Evolutionary conservation across 495 filamentous ascomycete genomes (phyloP).

Genomic region (Hypoxylon lenormandii): DNA sequence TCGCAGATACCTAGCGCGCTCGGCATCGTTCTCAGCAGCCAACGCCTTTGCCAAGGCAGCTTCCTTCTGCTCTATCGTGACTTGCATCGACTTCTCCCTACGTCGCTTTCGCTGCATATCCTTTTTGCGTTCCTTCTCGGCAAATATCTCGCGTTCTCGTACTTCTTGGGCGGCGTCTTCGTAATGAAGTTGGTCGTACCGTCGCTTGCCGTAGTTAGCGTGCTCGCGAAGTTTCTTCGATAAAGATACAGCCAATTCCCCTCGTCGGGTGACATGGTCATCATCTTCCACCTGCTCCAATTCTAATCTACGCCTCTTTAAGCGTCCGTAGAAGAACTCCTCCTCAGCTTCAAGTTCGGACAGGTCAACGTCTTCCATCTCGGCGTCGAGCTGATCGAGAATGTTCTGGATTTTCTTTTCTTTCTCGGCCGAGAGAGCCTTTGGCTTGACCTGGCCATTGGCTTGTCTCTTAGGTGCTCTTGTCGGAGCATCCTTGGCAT

Average conservation of each 20-base stretch:
- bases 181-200: conserved; percentile 63
- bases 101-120: conserved; percentile 98
- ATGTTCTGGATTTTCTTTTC: conserved; percentile 74
- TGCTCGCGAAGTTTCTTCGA: conserved; percentile 59
- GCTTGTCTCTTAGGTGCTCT: conserved; percentile 64
- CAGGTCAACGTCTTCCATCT: conserved; percentile 74
- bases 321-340: conserved; percentile 64
- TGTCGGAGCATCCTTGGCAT: conserved; percentile 60
- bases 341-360: conserved; percentile 71
- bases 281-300: conserved; percentile 68
- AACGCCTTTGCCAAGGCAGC: conserved; percentile 81
- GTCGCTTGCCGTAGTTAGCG: conserved; percentile 61
- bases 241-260: conserved; percentile 50
- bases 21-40: conserved; percentile 78
- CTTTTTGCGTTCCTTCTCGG: conserved; percentile 99
- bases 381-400: conserved; percentile 74
- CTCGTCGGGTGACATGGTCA: conserved; percentile 66
- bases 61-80: conserved; percentile 84
- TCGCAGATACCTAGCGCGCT: conserved; percentile 78
- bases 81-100: conserved; percentile 92
- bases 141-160: conserved; percentile 85
- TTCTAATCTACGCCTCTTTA: conserved; percentile 73
- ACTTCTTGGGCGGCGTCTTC: conserved; percentile 83
- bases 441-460: conserved; percentile 66
- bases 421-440: conserved; percentile 70